These are phyloP conservation scores for Xylariaceae sp. DNA, from an alignment of 2,329 filamentous ascomycete species.

Conservation along the genomic window DNA sequence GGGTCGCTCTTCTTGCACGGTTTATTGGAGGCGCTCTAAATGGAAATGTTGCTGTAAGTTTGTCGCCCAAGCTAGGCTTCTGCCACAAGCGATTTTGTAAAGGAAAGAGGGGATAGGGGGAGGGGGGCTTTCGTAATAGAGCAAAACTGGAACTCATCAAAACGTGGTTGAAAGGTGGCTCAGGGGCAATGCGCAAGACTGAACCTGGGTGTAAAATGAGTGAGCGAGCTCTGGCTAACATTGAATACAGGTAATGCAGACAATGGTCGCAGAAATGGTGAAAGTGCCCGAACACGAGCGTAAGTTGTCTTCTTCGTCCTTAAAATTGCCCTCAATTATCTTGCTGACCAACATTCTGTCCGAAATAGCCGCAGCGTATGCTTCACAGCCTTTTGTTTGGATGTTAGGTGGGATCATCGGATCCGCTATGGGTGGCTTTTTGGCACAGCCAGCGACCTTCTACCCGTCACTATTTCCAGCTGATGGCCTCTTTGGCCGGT, in stretches of 20 bases:
- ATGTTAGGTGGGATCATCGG: constrained; percentile 46
- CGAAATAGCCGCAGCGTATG: constrained; percentile 41
- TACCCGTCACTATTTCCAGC: constrained; percentile 45
- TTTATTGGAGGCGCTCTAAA: constrained; percentile 49
- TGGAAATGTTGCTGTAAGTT: constrained; percentile 46
- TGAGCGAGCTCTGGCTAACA: constrained; percentile 5
- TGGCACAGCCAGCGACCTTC: constrained; percentile 45
- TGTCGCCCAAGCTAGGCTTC: background rate
- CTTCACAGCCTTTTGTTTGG: constrained; percentile 47
- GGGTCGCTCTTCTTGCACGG: constrained; percentile 49
- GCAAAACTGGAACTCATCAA: too few relatives aligned
- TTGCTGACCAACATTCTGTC: background rate
- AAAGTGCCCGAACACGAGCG: constrained; percentile 50
- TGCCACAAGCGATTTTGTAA: background rate
- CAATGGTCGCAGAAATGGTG: constrained; percentile 51
- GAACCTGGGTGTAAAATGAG: too few relatives aligned
- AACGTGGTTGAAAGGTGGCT: too few relatives aligned
- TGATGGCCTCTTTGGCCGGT: constrained; percentile 59
- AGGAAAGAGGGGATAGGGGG: background rate
- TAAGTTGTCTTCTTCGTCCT: constrained; percentile 22
- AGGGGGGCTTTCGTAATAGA: background rate
- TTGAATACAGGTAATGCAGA: constrained; percentile 45
- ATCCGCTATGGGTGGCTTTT: constrained; percentile 46
- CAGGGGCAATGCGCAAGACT: too few relatives aligned
- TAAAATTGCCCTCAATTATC: background rate